These are phyloP conservation scores for Glycine latifolia DNA, from an alignment of 306 rosid species.

Conservation along the genomic window DNA sequence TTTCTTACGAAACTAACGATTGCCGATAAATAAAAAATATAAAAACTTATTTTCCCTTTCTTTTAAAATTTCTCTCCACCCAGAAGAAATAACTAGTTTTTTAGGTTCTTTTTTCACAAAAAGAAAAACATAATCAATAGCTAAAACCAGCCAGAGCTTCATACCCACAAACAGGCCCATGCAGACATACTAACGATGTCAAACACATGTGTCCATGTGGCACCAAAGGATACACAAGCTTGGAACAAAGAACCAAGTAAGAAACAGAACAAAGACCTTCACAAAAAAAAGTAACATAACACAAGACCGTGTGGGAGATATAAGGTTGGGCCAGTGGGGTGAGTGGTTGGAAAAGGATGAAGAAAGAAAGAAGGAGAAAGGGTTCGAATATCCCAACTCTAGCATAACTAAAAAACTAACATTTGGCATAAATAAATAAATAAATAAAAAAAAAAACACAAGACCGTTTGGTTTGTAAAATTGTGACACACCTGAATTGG, in stretches of 20 bases:
- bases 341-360: too few species aligned
- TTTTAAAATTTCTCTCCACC: not conserved
- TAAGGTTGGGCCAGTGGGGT: too few species aligned
- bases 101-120: not conserved
- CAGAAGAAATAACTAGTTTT: not conserved
- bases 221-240: not conserved
- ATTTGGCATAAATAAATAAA: too few species aligned
- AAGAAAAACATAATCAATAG: not conserved
- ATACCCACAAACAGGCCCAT: constrained; percentile 16
- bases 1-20: too few species aligned
- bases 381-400: too few species aligned
- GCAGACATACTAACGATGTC: constrained; percentile 6
- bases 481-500: constrained; percentile 73
- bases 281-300: not conserved
- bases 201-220: not conserved
- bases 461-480: not conserved
- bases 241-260: constrained; percentile 1
- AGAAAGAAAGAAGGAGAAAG: too few species aligned
- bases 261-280: not conserved
- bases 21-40: too few species aligned
- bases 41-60: not conserved
- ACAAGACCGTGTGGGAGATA: not conserved
- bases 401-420: too few species aligned
- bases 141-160: constrained; percentile 5
- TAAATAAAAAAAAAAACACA: not conserved